Base-by-base conservation (phyloP, 2,329 filamentous ascomycete genomes). In the Aspergillus glaucus region DNA sequence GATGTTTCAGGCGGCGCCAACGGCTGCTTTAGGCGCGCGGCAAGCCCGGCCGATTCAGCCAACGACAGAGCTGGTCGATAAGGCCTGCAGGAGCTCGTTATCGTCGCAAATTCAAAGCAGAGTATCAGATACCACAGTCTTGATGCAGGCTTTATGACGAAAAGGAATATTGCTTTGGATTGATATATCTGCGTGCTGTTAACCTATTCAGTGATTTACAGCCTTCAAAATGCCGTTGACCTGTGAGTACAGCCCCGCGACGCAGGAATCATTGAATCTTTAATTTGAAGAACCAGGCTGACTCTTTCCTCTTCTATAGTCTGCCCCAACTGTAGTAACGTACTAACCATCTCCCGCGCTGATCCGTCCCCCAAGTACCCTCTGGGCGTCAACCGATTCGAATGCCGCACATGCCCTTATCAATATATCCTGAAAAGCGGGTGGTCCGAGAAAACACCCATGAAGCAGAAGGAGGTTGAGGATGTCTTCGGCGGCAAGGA, bases 351-450 rank as follows among this genome's bases (percentile, higher is more conserved):
- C 45, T 70, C 72, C 40, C 67, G 69, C 44, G 64, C 64, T 2
- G 65, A 70, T 8, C 59, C 68, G 4, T 66, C 65, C 14, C 60
- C 60, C 1, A 61, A 67, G 46, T 64, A 70, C 48, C 70, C 71
- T 12, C 54, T 68, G 39, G 74, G 73, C 2, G 64, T 72, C 46
- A 96, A 96, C 75, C 86, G 90, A 50, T 89, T 97, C 70, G 89
- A 95, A 72, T 98, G 93, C 75, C 87, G 89, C 50, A 95, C 90
- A 50, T 98, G 93, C 61, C 92, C 93, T 3, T 98, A 95, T 75
- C 85, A 94, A 68, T 90, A 89, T 70, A 76, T 86, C 50, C 85
- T 97, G 62, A 84, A 85, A 57, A 80, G 85, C 61, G 82, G 84
- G 52, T 87, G 89, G 71, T 95, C 83, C 72, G 90, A 95, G 63